Percentiles rank a stretch among this genome's conserved stretches.
phyloP scores from a whole-genome alignment of 495 filamentous ascomycete species.

The Halenospora varia region DNA sequence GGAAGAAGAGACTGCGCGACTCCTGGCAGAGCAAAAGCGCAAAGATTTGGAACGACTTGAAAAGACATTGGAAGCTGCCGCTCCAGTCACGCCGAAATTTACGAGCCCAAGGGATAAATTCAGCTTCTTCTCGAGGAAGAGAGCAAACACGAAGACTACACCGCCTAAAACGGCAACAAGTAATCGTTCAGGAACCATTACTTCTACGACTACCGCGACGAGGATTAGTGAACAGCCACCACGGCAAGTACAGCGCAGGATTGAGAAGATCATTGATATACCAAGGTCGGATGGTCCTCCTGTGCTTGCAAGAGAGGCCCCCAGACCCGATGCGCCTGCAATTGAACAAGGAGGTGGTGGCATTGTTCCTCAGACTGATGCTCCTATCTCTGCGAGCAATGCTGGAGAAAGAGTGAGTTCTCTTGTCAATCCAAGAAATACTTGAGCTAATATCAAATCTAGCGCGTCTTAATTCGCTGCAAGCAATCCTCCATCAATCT shows the following conservation, averaged over 20 bases:
- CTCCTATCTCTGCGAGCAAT: constrained; percentile 81
- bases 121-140: constrained; percentile 23
- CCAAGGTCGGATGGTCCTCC: not conserved
- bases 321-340: not conserved
- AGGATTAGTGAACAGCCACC: too few species aligned
- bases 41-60: constrained; percentile 42
- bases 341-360: constrained; percentile 24
- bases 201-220: not conserved
- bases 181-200: not conserved
- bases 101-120: constrained; percentile 20
- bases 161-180: constrained; percentile 4
- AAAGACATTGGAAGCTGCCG: constrained; percentile 33
- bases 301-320: not conserved
- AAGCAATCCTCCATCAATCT: constrained; percentile 57
- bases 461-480: constrained; percentile 65
- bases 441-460: constrained; percentile 12
- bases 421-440: not conserved
- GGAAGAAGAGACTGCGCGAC: constrained; percentile 27
- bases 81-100: constrained; percentile 10
- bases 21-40: constrained; percentile 40
- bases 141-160: constrained; percentile 5
- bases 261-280: not conserved
- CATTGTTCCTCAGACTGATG: constrained; percentile 66
- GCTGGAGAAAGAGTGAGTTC: constrained; percentile 63
- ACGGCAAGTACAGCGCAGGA: too few species aligned